Evolutionary conservation across 768 basidiomycete species (phyloP).

Genomic region (Pisolithus albus): DNA sequence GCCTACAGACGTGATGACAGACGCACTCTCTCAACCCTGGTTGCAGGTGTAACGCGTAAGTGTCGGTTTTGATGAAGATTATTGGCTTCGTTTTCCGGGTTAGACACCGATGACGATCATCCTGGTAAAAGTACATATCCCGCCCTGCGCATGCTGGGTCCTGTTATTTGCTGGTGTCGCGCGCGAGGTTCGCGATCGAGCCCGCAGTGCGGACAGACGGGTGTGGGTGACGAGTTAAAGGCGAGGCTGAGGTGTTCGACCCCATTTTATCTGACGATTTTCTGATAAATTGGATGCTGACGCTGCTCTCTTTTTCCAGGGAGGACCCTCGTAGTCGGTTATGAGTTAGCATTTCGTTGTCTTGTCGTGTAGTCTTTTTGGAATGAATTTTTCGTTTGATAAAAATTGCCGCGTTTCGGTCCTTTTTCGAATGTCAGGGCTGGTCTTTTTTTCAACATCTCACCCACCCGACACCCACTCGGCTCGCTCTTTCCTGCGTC

Average conservation of each 20-base stretch:
- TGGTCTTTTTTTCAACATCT: too few species aligned
- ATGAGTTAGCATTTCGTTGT: too few species aligned
- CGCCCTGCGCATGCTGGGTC: conserved; percentile 26
- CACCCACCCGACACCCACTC: too few species aligned
- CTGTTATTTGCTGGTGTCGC: conserved; percentile 14
- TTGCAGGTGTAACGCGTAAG: conserved; percentile 20
- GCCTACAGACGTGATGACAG: conserved; percentile 39
- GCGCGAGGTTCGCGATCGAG: conserved; percentile 20
- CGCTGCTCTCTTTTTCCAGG: not conserved
- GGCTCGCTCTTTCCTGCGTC: too few species aligned
- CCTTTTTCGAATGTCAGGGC: too few species aligned
- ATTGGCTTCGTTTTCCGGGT: conserved; percentile 8
- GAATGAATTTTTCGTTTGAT: too few species aligned
- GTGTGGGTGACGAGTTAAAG: conserved; percentile 75
- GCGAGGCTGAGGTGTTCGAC: conserved; percentile 71
- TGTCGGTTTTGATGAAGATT: conserved; percentile 11
- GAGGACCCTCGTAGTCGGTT: not conserved
- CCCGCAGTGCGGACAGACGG: conserved; percentile 37
- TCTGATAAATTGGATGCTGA: conserved; percentile 1
- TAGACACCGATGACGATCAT: conserved; percentile 62
- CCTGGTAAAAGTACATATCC: conserved; percentile 88
- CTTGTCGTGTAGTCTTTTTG: too few species aligned
- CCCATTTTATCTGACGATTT: not conserved
- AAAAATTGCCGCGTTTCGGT: too few species aligned
- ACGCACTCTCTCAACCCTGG: not conserved